Percentiles rank a stretch among this genome's conserved stretches.
phyloP scores from a whole-genome alignment of 2,329 filamentous ascomycete genomes.

The Paradendryphiella salina region DNA sequence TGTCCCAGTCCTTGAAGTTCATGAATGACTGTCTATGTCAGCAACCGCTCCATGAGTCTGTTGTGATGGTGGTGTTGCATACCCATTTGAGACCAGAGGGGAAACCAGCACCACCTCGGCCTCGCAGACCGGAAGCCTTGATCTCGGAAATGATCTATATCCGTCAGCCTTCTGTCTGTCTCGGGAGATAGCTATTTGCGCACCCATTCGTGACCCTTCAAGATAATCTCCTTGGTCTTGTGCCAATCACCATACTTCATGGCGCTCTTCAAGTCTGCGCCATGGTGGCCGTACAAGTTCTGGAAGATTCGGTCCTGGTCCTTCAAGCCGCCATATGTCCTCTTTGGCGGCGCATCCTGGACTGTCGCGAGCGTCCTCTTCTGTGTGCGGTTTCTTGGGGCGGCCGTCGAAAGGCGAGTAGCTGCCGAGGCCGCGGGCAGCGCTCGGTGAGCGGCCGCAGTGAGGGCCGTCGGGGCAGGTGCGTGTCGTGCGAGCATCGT shows the following conservation, averaged over 20 bases:
- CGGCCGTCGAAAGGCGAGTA: constrained; percentile 47
- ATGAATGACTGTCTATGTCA: constrained; percentile 78
- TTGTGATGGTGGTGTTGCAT: constrained; percentile 36
- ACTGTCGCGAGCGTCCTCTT: constrained; percentile 69
- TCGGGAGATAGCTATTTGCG: constrained; percentile 26
- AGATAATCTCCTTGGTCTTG: constrained; percentile 97
- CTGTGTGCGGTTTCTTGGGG: constrained; percentile 53
- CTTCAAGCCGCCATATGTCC: constrained; percentile 79
- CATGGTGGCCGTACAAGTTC: constrained; percentile 94
- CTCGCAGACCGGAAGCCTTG: constrained; percentile 93
- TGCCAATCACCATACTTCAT: constrained; percentile 99
- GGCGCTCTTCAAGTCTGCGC: constrained; percentile 86
- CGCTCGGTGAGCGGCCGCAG: constrained; percentile 47
- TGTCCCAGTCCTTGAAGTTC: constrained; percentile 99
- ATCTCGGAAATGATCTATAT: constrained; percentile 87
- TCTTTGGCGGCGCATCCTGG: constrained; percentile 59
- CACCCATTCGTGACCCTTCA: constrained; percentile 95
- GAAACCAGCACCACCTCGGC: constrained; percentile 96
- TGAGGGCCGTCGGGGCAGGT: constrained; percentile 46
- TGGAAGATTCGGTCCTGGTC: constrained; percentile 99
- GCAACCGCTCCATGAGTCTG: constrained; percentile 3
- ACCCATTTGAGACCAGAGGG: constrained; percentile 99
- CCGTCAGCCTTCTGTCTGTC: constrained; percentile 22
- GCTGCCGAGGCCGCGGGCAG: constrained; percentile 47
- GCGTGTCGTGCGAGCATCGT: constrained; percentile 50